Evolutionary conservation across 352 stramenopile species (phyloP).

Genomic region (Phytophthora sojae): DNA sequence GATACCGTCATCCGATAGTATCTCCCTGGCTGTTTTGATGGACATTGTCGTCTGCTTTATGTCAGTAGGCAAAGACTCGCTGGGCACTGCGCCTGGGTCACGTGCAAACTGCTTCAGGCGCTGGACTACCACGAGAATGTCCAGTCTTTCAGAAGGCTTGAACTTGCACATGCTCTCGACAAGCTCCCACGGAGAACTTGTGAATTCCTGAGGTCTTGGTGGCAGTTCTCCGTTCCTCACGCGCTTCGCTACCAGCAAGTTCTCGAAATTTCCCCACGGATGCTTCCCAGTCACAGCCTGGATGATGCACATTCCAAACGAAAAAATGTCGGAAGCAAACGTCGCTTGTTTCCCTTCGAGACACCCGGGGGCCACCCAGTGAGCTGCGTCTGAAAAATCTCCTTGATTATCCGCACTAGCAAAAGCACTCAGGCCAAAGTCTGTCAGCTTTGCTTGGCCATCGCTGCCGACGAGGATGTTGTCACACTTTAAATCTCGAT

Average conservation of each 20-base stretch:
- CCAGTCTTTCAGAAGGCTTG: not conserved
- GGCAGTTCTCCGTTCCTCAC: constrained; percentile 2
- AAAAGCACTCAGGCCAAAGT: constrained; percentile 46
- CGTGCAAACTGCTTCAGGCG: constrained; percentile 10
- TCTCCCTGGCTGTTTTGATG: not conserved
- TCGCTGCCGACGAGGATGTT: constrained; percentile 83
- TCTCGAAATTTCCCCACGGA: constrained; percentile 4
- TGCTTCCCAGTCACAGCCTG: constrained; percentile 15
- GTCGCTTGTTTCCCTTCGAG: not conserved
- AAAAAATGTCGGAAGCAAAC: constrained; percentile 20
- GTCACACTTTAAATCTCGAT: constrained; percentile 86
- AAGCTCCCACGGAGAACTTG: constrained; percentile 4
- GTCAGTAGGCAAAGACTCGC: not conserved
- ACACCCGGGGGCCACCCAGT: constrained; percentile 20
- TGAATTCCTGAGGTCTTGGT: not conserved
- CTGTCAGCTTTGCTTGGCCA: constrained; percentile 38
- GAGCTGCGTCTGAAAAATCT: not conserved
- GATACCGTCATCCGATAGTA: not conserved
- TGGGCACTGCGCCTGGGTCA: not conserved
- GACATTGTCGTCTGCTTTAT: not conserved
- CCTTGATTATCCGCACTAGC: not conserved
- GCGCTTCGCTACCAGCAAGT: not conserved
- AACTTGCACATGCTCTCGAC: constrained; percentile 11
- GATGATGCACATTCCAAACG: constrained; percentile 27
- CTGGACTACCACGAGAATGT: constrained; percentile 14